A percentile compares a stretch with the other conserved stretches of the same genome.
These are phyloP conservation scores for Mortierella sp. DNA, from an alignment of 371 early-diverging fungal species.

Conservation along the genomic window DNA sequence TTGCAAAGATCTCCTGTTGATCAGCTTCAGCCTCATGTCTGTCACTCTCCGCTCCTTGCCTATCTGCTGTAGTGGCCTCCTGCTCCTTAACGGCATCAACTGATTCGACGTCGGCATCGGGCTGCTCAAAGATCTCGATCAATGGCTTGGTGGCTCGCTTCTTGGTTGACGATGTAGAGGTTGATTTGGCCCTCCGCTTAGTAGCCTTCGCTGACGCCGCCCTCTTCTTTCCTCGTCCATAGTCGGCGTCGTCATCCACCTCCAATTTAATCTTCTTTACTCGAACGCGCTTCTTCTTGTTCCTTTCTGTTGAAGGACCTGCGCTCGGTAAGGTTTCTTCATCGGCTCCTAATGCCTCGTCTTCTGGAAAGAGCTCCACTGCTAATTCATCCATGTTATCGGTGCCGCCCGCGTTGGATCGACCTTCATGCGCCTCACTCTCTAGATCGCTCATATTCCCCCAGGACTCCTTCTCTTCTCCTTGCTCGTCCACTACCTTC, in stretches of 20 bases:
- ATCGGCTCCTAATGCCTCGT: neutral
- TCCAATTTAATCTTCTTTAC: slow-evolving; percentile 10
- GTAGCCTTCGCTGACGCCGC: neutral
- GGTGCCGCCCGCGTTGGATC: neutral
- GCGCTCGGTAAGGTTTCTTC: neutral
- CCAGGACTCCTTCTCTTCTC: neutral
- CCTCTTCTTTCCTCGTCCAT: slow-evolving; percentile 9
- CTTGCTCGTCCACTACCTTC: slow-evolving; percentile 13
- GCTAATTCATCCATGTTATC: neutral
- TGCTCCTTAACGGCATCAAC: neutral
- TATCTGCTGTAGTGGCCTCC: neutral
- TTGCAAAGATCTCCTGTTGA: neutral
- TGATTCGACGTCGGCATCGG: neutral
- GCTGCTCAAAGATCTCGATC: slow-evolving; percentile 38
- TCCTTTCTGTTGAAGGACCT: neutral
- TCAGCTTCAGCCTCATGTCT: neutral
- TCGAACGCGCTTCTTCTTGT: neutral
- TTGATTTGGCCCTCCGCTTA: neutral
- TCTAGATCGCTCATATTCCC: neutral
- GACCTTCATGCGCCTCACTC: slow-evolving; percentile 1
- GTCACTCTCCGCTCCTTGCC: neutral
- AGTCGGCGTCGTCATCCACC: neutral
- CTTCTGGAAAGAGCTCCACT: neutral
- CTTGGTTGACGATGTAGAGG: slow-evolving; percentile 7
- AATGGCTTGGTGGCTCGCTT: slow-evolving; percentile 20